These are phyloP conservation scores for Stygiomarasmius scandens DNA, from an alignment of 1,284 basidiomycete genomes.

Conservation along the genomic window DNA sequence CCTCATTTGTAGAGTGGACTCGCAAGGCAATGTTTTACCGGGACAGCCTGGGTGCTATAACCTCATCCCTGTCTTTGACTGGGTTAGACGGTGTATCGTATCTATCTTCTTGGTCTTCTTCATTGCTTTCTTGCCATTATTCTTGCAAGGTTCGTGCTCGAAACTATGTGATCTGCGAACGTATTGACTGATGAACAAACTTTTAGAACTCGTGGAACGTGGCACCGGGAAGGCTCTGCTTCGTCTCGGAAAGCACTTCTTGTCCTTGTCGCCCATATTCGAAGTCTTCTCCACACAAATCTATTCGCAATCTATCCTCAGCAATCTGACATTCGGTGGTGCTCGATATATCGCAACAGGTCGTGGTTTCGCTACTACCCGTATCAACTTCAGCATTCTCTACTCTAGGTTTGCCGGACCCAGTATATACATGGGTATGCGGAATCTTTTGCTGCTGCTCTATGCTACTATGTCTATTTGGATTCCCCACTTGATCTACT, in stretches of 20 bases:
- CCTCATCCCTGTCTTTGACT: slow-evolving; percentile 91
- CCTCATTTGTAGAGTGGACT: slow-evolving; percentile 83
- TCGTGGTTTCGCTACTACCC: slow-evolving; percentile 94
- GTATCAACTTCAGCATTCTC: slow-evolving; percentile 91
- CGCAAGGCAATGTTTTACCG: slow-evolving; percentile 74
- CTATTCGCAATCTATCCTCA: slow-evolving; percentile 93
- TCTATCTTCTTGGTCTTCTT: slow-evolving; percentile 98
- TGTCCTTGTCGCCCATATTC: slow-evolving; percentile 93
- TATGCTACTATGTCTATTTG: slow-evolving; percentile 90
- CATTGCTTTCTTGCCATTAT: slow-evolving; percentile 93
- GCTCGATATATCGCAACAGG: slow-evolving; percentile 97
- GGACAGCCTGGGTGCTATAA: slow-evolving; percentile 93
- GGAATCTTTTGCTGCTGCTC: slow-evolving; percentile 85
- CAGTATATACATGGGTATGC: slow-evolving; percentile 95
- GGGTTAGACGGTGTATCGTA: slow-evolving; percentile 94
- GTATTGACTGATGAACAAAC: background rate
- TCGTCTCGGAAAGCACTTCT: slow-evolving; percentile 91
- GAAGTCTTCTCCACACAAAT: slow-evolving; percentile 98
- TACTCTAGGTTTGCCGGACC: slow-evolving; percentile 98
- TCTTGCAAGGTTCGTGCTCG: slow-evolving; percentile 79
- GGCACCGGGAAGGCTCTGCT: slow-evolving; percentile 93
- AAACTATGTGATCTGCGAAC: background rate
- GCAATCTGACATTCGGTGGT: slow-evolving; percentile 93
- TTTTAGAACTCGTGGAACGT: slow-evolving; percentile 86
- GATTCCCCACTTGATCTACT: slow-evolving; percentile 95